A percentile compares a stretch with the other conserved stretches of the same genome.
Conservation (phyloP, 495 filamentous ascomycete species). For the Neurospora intermedia region DNA sequence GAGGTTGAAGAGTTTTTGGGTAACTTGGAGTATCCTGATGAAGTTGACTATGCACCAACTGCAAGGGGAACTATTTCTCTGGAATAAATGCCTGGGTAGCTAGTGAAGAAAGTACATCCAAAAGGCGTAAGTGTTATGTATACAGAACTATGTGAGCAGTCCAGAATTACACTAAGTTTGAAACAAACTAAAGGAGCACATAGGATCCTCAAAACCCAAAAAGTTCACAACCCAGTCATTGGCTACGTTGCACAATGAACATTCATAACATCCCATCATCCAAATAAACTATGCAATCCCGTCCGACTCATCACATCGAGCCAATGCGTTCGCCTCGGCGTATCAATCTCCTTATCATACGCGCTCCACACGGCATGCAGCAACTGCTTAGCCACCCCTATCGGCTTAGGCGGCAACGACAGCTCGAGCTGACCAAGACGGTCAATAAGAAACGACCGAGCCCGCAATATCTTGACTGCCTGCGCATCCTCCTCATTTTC, state of each 20-base stretch:
- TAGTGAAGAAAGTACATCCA: not conserved
- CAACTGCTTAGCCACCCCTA: conserved; percentile 22
- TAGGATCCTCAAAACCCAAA: not conserved
- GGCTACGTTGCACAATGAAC: not conserved
- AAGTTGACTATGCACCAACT: conserved; percentile 15
- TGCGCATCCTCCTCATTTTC: not conserved
- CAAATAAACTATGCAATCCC: conserved; percentile 24
- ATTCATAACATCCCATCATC: conserved; percentile 4
- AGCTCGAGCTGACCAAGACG: conserved; percentile 19
- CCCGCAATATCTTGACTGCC: conserved; percentile 14
- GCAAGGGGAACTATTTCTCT: conserved; percentile 12
- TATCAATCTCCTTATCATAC: conserved; percentile 23
- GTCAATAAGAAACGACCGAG: conserved; percentile 18
- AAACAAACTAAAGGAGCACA: not conserved
- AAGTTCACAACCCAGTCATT: not conserved
- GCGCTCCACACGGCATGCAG: conserved; percentile 20
- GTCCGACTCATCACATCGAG: conserved; percentile 24
- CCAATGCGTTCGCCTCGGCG: conserved; percentile 22
- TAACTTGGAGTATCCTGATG: conserved; percentile 15
- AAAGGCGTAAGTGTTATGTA: not conserved
- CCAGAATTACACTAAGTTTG: not conserved
- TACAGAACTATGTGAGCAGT: not conserved
- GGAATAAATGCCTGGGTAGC: not conserved
- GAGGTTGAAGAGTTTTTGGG: conserved; percentile 18
- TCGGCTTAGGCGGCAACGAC: conserved; percentile 24